A percentile compares a stretch with the other conserved stretches of the same genome.
These are phyloP conservation scores for Pleurotus giganteus DNA, from an alignment of 768 basidiomycete genomes.

Conservation along the genomic window DNA sequence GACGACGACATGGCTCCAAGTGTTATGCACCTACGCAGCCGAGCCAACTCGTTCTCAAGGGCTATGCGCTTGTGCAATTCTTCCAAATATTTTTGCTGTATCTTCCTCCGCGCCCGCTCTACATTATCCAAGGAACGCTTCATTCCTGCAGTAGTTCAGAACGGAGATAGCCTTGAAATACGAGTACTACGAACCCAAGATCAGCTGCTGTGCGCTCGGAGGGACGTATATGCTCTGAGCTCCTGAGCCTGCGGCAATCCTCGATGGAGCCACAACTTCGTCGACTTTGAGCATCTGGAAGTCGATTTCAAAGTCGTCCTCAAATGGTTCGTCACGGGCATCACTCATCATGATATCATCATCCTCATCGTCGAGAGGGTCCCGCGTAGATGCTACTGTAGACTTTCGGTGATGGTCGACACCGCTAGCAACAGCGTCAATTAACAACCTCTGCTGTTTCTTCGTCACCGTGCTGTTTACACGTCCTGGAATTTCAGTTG, in stretches of 20 bases:
- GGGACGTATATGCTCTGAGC: not conserved
- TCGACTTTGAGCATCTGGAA: constrained; percentile 10
- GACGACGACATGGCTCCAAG: not conserved
- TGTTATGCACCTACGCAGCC: constrained; percentile 9
- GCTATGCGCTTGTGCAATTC: constrained; percentile 15
- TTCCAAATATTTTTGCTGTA: constrained; percentile 13
- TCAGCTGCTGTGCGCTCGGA: constrained; percentile 3
- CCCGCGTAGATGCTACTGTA: constrained; percentile 2
- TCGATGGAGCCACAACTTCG: not conserved
- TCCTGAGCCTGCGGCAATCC: not conserved
- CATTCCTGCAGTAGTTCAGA: constrained; percentile 5
- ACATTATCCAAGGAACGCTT: constrained; percentile 13
- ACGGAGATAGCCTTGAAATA: not conserved
- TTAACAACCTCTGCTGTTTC: constrained; percentile 3
- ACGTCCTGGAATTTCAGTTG: not conserved
- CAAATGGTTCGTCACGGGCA: constrained; percentile 4
- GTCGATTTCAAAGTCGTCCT: constrained; percentile 10
- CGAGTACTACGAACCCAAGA: not conserved
- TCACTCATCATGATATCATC: constrained; percentile 8
- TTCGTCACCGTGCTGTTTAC: constrained; percentile 4
- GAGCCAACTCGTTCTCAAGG: constrained; percentile 11
- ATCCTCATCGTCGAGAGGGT: constrained; percentile 1
- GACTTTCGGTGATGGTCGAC: not conserved
- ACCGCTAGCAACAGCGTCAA: not conserved
- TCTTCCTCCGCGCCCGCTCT: constrained; percentile 13